Base-by-base conservation (phyloP, 495 filamentous ascomycete genomes). In the Lasiosphaeria hispida region DNA sequence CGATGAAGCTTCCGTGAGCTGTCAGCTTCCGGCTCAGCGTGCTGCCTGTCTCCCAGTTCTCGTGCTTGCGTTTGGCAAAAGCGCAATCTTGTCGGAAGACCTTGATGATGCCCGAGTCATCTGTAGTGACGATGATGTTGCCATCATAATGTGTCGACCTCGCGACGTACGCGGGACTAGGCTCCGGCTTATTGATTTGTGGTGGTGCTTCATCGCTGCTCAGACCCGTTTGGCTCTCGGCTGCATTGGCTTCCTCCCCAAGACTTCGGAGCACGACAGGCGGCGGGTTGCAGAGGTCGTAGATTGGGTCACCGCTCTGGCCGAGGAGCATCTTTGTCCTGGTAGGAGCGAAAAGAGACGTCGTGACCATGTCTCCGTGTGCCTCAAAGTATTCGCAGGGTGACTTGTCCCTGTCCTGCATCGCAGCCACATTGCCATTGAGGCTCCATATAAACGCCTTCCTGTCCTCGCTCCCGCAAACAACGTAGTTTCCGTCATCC, bases 21-120 rank as follows among this genome's bases (percentile, higher is more conserved):
- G 76, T 73, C 10, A 93, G 73, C 64, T 85, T 87, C 62, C 86
- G 88, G 14, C 87, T 90, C 66, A 97, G 87, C 0, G 85, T 86
- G 17, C 87, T 90, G n/a, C 82, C 79, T 0, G 84, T 84, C 51
- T 91, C 87, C 83, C 84, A 87, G 45, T 63, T 77, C 17, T 90
- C 85, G 40, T 75, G 75, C 6, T 77, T 74, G 4, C 86, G 81
- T 61, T 85, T 85, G 36, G 63, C 49, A 51, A 70, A 82, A 1
- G 94, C 94, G 64, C 93, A 97, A 72, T 96, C 92, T 70, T 96
- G 92, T 6, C 94, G 85, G 66, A 96, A 96, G 4, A 97, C 85
- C 69, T 96, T 96, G 71, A 99, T 95, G 40, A 83, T 81, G 51
- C 94, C 94, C 7, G 83, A 82, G 63, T 90, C 91, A 66, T 96